Evolutionary conservation across 805 yeast species (phyloP), one percentile per base, ranked within the genome.

Genomic region (Candida jianshihensis): DNA sequence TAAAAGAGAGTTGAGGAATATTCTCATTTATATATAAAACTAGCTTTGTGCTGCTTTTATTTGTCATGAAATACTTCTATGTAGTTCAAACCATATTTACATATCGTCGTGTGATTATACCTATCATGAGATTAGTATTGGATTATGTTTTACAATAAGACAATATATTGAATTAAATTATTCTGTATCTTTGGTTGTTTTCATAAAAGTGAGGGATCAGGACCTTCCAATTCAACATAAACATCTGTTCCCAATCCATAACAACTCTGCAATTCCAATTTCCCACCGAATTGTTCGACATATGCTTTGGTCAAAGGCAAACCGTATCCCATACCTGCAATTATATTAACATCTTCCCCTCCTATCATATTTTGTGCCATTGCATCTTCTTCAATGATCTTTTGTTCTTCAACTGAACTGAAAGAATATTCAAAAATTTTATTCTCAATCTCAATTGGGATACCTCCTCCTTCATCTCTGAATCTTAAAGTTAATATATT

Each of bases 301-400:
- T 83, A 83, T 0, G 86, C 81, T 47, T 75, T 64, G 41, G 89
- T 83, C 43, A 90, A 63, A 6, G 97, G 97, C 37, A 90, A 60
- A 0, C 98, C 98, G 54, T 87, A 90, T 1, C 97, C 97, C 84
- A 92, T 83, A 0, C 98, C 98, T 0, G 97, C 96, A 25, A 90
- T 73, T 17, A 70, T 69, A 31, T 68, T 66, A 1, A 84, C 81
- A 2, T 81, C 81, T 18, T 71, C 68, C 2, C 88, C 89, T 0
- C 88, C 89, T 24, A 82, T 78, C 20, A 73, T 73, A 48, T 82
- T 81, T 40, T 57, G 68, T 47, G 46, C 66, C 67, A 49, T 61
- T 0, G 60, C 61, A 48, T 72, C 71, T 48, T 71, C 72, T 27
- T 74, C 66, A 12, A 73, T 82, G 16, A 68, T 66, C 5, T 59